These are phyloP conservation scores for Pseudotulostoma volvatum DNA, from an alignment of 495 filamentous ascomycete species.

Conservation along the genomic window DNA sequence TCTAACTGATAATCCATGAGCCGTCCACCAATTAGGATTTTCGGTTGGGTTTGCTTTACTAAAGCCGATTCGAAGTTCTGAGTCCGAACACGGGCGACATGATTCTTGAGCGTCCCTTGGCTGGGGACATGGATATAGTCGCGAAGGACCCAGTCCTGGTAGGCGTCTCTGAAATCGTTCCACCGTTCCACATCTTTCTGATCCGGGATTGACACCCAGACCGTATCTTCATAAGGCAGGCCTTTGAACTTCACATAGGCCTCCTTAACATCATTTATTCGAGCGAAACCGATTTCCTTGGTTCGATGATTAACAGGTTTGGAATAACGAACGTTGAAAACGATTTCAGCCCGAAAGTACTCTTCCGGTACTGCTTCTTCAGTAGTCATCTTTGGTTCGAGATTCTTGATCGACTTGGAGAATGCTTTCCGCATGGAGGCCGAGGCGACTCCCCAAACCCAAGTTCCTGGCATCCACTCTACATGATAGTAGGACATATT, in stretches of 20 bases:
- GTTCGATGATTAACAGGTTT: conserved; percentile 23
- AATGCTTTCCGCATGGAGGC: conserved; percentile 56
- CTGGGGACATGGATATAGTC: conserved; percentile 48
- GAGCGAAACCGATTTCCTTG: conserved; percentile 44
- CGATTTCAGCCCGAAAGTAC: conserved; percentile 70
- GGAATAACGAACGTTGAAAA: conserved; percentile 60
- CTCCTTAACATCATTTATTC: conserved; percentile 49
- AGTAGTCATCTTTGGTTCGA: conserved; percentile 47
- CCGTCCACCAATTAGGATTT: conserved; percentile 54
- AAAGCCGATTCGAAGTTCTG: conserved; percentile 49
- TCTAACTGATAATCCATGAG: conserved; percentile 91
- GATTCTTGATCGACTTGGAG: conserved; percentile 44
- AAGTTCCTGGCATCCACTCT: conserved; percentile 73
- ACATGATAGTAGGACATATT: conserved; percentile 60
- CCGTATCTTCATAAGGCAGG: conserved; percentile 79
- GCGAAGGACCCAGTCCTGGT: conserved; percentile 66
- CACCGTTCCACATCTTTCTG: conserved; percentile 49
- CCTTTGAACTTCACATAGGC: conserved; percentile 86
- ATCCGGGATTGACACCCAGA: conserved; percentile 76
- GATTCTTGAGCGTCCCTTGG: conserved; percentile 34
- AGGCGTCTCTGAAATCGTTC: conserved; percentile 68
- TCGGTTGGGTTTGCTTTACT: conserved; percentile 56
- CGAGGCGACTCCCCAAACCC: conserved; percentile 65
- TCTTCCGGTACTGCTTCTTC: conserved; percentile 75
- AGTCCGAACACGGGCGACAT: conserved; percentile 42